These are phyloP conservation scores for Lodderomyces orthopsilosis DNA, from an alignment of 1,139 yeast genomes.

Conservation along the genomic window DNA sequence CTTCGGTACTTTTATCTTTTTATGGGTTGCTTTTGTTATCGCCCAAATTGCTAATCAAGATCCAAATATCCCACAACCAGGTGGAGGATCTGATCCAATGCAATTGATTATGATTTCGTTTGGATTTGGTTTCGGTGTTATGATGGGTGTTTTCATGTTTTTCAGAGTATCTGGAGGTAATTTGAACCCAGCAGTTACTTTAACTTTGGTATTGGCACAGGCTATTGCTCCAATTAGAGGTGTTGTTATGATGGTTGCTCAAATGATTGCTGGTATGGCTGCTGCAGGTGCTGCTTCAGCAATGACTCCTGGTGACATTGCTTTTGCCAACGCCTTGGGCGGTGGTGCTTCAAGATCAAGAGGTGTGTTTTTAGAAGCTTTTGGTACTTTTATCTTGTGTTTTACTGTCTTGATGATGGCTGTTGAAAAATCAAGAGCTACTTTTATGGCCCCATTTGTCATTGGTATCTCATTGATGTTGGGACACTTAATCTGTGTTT, in stretches of 20 bases:
- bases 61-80: slow-evolving; percentile 36
- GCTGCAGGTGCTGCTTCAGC: slow-evolving; percentile 91
- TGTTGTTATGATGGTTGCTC: slow-evolving; percentile 59
- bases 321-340: slow-evolving; percentile 71
- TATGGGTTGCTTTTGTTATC: slow-evolving; percentile 79
- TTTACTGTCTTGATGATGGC: slow-evolving; percentile 79
- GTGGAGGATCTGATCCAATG: slow-evolving; percentile 57
- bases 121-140: slow-evolving; percentile 86
- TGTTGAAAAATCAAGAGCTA: slow-evolving; percentile 76
- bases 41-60: slow-evolving; percentile 83
- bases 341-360: slow-evolving; percentile 70
- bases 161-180: slow-evolving; percentile 87
- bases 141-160: slow-evolving; percentile 71
- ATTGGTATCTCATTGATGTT: slow-evolving; percentile 81
- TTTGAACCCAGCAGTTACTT: slow-evolving; percentile 85
- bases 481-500: slow-evolving; percentile 79
- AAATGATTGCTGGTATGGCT: slow-evolving; percentile 83
- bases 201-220: slow-evolving; percentile 65
- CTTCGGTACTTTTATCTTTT: slow-evolving; percentile 80
- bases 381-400: slow-evolving; percentile 73
- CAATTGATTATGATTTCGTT: slow-evolving; percentile 73
- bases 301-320: slow-evolving; percentile 79
- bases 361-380: slow-evolving; percentile 81
- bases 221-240: slow-evolving; percentile 78
- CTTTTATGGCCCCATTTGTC: slow-evolving; percentile 77